phyloP scores from a whole-genome alignment of 768 basidiomycete genomes.

The Cubamyces sp. region DNA sequence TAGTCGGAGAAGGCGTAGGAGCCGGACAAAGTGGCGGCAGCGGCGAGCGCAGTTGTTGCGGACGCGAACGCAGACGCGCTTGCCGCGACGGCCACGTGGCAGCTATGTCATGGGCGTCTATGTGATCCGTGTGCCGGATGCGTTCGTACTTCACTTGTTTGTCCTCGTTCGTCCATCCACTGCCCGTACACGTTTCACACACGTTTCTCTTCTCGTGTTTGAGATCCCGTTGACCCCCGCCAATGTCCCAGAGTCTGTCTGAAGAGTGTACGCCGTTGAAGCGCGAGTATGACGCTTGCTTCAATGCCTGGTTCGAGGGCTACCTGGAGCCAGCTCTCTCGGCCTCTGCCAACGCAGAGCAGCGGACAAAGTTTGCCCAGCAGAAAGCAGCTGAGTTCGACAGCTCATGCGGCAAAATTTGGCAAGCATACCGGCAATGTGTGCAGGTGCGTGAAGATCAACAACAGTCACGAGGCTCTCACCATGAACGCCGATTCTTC shows the following conservation, averaged over 20 bases:
- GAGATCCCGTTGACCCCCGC: neutral
- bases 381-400: constrained; percentile 90
- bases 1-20: neutral
- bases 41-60: neutral
- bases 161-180: constrained; percentile 16
- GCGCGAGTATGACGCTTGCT: constrained; percentile 89
- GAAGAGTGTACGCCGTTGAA: constrained; percentile 90
- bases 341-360: constrained; percentile 48
- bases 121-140: constrained; percentile 16
- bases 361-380: constrained; percentile 65
- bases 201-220: neutral
- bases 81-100: constrained; percentile 15
- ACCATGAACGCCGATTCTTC: neutral
- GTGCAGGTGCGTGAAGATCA: constrained; percentile 66
- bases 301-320: constrained; percentile 97
- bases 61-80: neutral
- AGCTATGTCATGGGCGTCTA: constrained; percentile 23
- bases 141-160: constrained; percentile 10
- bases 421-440: constrained; percentile 80
- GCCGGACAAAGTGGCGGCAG: neutral
- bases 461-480: neutral
- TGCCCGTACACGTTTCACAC: neutral
- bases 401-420: constrained; percentile 79
- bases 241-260: constrained; percentile 81
- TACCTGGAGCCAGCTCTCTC: constrained; percentile 84